Conservation (phyloP, 805 yeast genomes). For the Maudiozyma pseudohumilis region DNA sequence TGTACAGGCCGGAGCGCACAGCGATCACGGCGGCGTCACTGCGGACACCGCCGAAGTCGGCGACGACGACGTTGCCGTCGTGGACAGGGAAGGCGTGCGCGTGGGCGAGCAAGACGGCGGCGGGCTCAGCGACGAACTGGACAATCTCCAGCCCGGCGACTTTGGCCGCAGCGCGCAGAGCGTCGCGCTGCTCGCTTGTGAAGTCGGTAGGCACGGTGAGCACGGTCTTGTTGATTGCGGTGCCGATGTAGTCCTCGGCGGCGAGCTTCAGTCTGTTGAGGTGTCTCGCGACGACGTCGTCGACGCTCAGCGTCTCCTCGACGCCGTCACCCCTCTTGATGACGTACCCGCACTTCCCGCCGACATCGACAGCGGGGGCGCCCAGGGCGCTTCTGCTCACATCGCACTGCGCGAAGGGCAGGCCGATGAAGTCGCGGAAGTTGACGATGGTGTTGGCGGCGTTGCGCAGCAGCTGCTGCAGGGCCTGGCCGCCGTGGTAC, state of each 20-base stretch:
- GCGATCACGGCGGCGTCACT: conserved; percentile 92
- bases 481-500: conserved; percentile 95
- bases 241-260: conserved; percentile 88
- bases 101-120: conserved; percentile 84
- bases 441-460: conserved; percentile 75
- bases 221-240: conserved; percentile 69
- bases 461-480: conserved; percentile 85
- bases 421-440: conserved; percentile 90
- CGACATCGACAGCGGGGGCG: conserved; percentile 28
- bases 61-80: conserved; percentile 52
- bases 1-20: conserved; percentile 87
- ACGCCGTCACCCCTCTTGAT: conserved; percentile 40
- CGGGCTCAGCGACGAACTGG: conserved; percentile 87
- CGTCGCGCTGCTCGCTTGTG: conserved; percentile 59
- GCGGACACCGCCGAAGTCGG: conserved; percentile 94
- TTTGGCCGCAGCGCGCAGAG: conserved; percentile 49
- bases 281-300: conserved; percentile 77
- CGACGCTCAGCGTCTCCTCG: conserved; percentile 52
- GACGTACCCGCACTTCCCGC: conserved; percentile 63
- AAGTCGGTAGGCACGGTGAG: conserved; percentile 87
- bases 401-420: conserved; percentile 59
- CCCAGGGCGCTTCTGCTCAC: conserved; percentile 55
- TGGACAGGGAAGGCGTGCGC: conserved; percentile 36
- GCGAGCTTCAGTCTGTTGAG: conserved; percentile 71
- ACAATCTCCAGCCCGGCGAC: conserved; percentile 70